Percentiles rank a stretch among this genome's conserved stretches.
These are phyloP conservation scores for Coemansia sp. DNA, from an alignment of 192 early-diverging fungal species.

Conservation along the genomic window DNA sequence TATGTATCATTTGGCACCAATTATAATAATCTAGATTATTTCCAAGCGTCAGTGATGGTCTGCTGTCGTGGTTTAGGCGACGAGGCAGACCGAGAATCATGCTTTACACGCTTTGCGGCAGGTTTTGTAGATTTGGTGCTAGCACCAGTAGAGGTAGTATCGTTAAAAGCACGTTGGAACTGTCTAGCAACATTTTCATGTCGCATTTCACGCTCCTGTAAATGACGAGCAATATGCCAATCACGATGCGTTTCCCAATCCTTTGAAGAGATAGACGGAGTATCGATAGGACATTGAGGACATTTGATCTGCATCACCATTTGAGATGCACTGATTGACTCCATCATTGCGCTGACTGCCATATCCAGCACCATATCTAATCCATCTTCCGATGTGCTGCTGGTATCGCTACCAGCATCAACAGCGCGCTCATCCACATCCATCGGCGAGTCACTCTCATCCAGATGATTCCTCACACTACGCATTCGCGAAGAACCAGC, in stretches of 20 bases:
- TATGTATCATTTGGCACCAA: neutral
- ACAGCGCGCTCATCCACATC: constrained; percentile 1
- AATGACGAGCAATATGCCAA: constrained; percentile 49
- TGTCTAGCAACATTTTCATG: constrained; percentile 34
- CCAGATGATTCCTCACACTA: neutral
- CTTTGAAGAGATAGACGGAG: constrained; percentile 23
- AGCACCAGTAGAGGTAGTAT: neutral
- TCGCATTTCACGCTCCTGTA: constrained; percentile 46
- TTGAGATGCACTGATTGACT: constrained; percentile 45
- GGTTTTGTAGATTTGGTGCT: constrained; percentile 7
- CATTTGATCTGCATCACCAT: constrained; percentile 47
- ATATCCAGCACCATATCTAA: constrained; percentile 33
- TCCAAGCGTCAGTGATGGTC: constrained; percentile 47
- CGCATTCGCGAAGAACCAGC: neutral
- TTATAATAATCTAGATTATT: constrained; percentile 13
- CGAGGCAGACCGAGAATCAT: neutral
- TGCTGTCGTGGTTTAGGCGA: constrained; percentile 28
- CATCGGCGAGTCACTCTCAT: neutral
- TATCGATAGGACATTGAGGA: constrained; percentile 28
- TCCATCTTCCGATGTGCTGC: constrained; percentile 16
- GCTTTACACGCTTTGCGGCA: constrained; percentile 24
- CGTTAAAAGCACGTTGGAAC: constrained; percentile 25
- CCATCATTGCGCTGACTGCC: constrained; percentile 47
- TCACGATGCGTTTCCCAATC: constrained; percentile 52
- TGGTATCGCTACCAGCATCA: neutral